These are phyloP conservation scores for Bothriochloa decipiens DNA, from an alignment of 176 grass and related monocot genomes.

Conservation along the genomic window DNA sequence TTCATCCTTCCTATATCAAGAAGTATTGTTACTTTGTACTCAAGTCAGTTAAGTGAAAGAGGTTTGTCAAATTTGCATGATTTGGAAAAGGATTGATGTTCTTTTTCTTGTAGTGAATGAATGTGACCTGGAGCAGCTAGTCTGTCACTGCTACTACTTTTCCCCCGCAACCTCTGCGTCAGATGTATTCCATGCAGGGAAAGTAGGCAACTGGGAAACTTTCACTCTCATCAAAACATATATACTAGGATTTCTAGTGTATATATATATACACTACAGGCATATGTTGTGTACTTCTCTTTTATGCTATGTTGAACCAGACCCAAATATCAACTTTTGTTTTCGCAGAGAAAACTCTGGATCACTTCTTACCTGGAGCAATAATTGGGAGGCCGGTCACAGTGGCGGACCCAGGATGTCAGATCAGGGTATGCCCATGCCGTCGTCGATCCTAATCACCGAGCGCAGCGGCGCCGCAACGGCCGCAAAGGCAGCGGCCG, in stretches of 20 bases:
- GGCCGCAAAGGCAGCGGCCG: no score
- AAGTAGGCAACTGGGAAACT: slow-evolving; percentile 29
- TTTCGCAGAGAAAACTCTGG: slow-evolving; percentile 24
- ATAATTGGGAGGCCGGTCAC: slow-evolving; percentile 27
- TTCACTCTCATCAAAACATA: slow-evolving; percentile 31
- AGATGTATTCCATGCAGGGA: slow-evolving; percentile 39
- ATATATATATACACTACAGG: background rate
- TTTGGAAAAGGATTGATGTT: slow-evolving; percentile 42
- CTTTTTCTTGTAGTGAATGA: slow-evolving; percentile 34
- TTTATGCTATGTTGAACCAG: slow-evolving; percentile 7
- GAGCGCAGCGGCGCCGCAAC: no score
- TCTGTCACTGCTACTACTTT: slow-evolving; percentile 35
- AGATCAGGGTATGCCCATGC: no score
- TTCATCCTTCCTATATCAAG: slow-evolving; percentile 31
- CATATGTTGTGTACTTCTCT: background rate
- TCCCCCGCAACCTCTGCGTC: slow-evolving; percentile 14
- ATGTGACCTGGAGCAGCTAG: slow-evolving; percentile 43
- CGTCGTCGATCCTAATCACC: no score
- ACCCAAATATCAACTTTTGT: background rate
- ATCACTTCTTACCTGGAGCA: slow-evolving; percentile 42
- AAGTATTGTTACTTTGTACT: slow-evolving; percentile 34
- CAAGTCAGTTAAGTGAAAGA: slow-evolving; percentile 35
- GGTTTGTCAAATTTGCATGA: slow-evolving; percentile 31
- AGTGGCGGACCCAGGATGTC: no score
- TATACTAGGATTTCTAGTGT: slow-evolving; percentile 22